Base-by-base conservation (phyloP, 1,139 yeast genomes). In the Protomyces lactucae-debilis region DNA sequence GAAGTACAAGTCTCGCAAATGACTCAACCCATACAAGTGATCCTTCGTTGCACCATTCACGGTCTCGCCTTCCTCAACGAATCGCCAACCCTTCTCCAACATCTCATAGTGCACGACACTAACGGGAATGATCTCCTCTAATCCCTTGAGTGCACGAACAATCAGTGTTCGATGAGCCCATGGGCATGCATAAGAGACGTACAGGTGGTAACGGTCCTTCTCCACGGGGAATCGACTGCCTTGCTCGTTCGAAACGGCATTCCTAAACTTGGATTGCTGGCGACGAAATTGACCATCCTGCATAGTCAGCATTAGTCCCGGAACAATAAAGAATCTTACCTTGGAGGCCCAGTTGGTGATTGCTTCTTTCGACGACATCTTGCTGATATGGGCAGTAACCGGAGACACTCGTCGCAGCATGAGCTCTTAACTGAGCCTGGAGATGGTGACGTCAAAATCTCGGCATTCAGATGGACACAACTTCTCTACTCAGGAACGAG, bases 121-220 rank as follows among this genome's bases (percentile, higher is more conserved):
- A 6, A 69, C 70, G 60, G 72, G 69, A 65, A 79, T 78, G 45
- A 82, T 72, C 23, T 82, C 80, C 8, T 82, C 77, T 69, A 93
- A 79, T 1, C 97, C 97, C 77, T 91, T 91, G 69, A 92, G 79
- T n/a, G 81, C 76, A 63, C 97, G 78, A 6, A 87, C 81, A 66
- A 91, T 86, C 69, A 92, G 78, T 0, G 95, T 84, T 68, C 98
- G 82, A 73, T 90, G 96, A 0, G 98, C 98, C 90, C 97, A 92
- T 3, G 98, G 98, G 76, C 98, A 92, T 1, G 97, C 97, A 63
- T 80, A 78, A 0, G 95, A 86, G 23, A 91, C 95, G 72, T 89
- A 92, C 67, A 92, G 82, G 76, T 92, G 97, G 74, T 92, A 92
- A 71, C 98, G 81, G 67, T 83, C 84, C 60, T 82, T 81, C 72